Evolutionary conservation across 805 yeast species (phyloP).

Genomic region (Ogataea saltuana): DNA sequence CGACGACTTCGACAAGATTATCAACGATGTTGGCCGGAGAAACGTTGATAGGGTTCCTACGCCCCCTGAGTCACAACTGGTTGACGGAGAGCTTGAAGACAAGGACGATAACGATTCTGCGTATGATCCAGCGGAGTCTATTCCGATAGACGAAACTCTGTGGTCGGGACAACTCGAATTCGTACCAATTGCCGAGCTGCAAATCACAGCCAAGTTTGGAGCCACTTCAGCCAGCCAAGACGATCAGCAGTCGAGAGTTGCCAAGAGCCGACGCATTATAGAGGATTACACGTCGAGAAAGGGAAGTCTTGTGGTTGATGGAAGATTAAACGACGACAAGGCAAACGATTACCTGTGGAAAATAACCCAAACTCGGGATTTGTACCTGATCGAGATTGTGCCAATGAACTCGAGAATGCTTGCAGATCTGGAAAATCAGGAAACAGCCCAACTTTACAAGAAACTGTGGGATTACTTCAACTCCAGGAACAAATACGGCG

Average conservation of each 20-base stretch:
- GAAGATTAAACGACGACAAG: slow-evolving; percentile 53
- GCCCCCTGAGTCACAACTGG: slow-evolving; percentile 20
- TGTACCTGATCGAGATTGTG: slow-evolving; percentile 50
- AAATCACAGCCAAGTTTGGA: slow-evolving; percentile 16
- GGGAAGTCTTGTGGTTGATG: slow-evolving; percentile 50
- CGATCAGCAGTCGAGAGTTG: slow-evolving; percentile 10
- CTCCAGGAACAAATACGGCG: slow-evolving; percentile 55
- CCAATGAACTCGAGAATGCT: slow-evolving; percentile 21
- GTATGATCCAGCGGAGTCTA: slow-evolving; percentile 30
- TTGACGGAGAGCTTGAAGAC: slow-evolving; percentile 8
- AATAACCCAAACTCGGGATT: slow-evolving; percentile 49
- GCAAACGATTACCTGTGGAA: slow-evolving; percentile 60
- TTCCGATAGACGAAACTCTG: slow-evolving; percentile 18
- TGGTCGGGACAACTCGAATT: slow-evolving; percentile 29
- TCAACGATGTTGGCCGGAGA: slow-evolving; percentile 13
- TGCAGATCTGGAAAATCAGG: slow-evolving; percentile 31
- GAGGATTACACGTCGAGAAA: slow-evolving; percentile 17
- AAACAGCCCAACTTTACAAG: slow-evolving; percentile 27
- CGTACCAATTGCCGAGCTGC: slow-evolving; percentile 21
- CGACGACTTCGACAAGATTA: slow-evolving; percentile 20
- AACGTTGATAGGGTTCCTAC: slow-evolving; percentile 13
- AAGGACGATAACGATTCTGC: slow-evolving; percentile 15
- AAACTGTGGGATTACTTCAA: slow-evolving; percentile 48
- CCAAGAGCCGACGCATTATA: slow-evolving; percentile 20
- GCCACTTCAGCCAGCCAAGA: slow-evolving; percentile 18